phyloP scores from a whole-genome alignment of 2,329 filamentous ascomycete species.

The Lachnellula subtilissima region DNA sequence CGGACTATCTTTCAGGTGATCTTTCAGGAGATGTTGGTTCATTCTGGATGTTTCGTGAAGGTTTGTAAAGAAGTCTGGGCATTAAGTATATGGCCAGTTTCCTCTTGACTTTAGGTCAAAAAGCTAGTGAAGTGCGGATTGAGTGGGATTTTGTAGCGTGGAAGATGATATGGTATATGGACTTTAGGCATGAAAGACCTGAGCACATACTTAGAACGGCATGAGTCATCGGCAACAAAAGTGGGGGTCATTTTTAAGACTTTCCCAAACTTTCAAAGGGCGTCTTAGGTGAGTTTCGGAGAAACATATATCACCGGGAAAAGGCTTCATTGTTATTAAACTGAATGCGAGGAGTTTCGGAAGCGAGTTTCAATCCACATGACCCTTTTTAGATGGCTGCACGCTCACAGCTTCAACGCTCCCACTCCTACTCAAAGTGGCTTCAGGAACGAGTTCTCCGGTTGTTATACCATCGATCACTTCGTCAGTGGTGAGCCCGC shows the following conservation, averaged over 20 bases:
- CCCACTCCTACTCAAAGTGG: conserved; percentile 1
- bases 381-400: conserved; percentile 2
- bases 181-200: background rate
- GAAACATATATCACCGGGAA: background rate
- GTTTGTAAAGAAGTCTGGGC: background rate
- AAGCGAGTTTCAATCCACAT: background rate
- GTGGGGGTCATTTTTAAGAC: background rate
- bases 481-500: conserved; percentile 21
- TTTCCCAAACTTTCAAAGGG: background rate
- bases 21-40: background rate
- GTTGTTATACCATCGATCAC: conserved; percentile 18
- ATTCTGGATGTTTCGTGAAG: background rate
- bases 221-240: conserved; percentile 2
- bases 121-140: background rate
- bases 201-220: background rate
- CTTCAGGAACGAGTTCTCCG: conserved; percentile 5
- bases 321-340: background rate
- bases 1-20: background rate
- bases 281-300: background rate
- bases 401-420: conserved; percentile 7
- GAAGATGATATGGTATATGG: background rate
- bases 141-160: background rate
- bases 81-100: background rate
- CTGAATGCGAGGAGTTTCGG: background rate
- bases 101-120: background rate